phyloP scores from a whole-genome alignment of 257 asterid genomes.

The Knoxia roxburghii region DNA sequence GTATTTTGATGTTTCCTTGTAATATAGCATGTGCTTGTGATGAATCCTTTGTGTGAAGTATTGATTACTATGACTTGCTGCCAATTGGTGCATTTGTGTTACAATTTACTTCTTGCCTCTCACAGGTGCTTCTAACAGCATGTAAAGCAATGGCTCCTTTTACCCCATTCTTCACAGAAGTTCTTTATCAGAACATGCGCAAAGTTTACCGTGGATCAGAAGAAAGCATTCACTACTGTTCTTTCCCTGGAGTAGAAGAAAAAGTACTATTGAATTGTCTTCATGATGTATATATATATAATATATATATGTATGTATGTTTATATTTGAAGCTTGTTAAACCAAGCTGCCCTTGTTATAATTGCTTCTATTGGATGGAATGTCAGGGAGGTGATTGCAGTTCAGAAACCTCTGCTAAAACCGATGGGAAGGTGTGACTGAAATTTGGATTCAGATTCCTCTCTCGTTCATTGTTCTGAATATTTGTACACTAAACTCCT shows the following conservation, averaged over 20 bases:
- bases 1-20: neutral
- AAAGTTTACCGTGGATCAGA: conserved; percentile 59
- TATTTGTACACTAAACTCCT: neutral
- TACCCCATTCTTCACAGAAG: conserved; percentile 94
- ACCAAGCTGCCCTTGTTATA: neutral
- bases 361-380: neutral
- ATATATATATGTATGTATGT: no score
- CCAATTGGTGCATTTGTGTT: neutral
- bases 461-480: neutral
- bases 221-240: conserved; percentile 90
- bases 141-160: conserved; percentile 98
- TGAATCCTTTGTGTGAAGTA: neutral
- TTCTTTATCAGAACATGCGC: conserved; percentile 83
- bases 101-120: neutral
- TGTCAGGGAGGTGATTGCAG: conserved; percentile 41
- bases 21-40: neutral
- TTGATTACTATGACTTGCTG: neutral
- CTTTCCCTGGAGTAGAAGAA: conserved; percentile 83
- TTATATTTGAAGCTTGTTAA: neutral
- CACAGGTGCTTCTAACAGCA: conserved; percentile 67
- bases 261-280: conserved; percentile 28
- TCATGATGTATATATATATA: neutral
- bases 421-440: conserved; percentile 59
- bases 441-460: conserved; percentile 1
- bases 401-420: conserved; percentile 27